Conservation (phyloP, 345 rosid genomes). For the Murraya paniculata region DNA sequence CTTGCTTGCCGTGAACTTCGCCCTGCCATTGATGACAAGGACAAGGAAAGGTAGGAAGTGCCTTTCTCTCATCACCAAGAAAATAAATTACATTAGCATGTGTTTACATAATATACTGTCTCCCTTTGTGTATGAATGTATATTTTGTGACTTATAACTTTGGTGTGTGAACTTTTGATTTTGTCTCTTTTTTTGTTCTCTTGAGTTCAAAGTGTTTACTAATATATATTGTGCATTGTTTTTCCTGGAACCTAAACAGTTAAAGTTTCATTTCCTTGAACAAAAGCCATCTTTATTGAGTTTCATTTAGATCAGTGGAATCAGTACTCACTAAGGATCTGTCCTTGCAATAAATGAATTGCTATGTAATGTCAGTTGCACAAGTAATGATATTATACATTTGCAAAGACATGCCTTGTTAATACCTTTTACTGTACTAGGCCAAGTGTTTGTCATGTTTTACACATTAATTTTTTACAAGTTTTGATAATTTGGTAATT, state of each 20-base stretch:
- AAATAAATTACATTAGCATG: neutral
- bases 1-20: slow-evolving; percentile 21
- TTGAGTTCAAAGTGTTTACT: neutral
- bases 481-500: neutral
- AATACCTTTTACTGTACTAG: neutral
- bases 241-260: neutral
- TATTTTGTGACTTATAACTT: neutral
- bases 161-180: neutral
- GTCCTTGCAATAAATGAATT: neutral
- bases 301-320: neutral
- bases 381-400: too few species aligned
- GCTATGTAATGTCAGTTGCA: neutral
- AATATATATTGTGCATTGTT: neutral
- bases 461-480: neutral
- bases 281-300: neutral
- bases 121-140: neutral
- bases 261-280: neutral
- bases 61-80: neutral
- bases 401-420: neutral
- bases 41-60: slow-evolving; percentile 18
- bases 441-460: neutral
- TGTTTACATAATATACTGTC: neutral
- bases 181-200: neutral
- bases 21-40: slow-evolving; percentile 10
- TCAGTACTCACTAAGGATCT: neutral